phyloP scores from a whole-genome alignment of 345 rosid genomes.

The Lumnitzera littorea region DNA sequence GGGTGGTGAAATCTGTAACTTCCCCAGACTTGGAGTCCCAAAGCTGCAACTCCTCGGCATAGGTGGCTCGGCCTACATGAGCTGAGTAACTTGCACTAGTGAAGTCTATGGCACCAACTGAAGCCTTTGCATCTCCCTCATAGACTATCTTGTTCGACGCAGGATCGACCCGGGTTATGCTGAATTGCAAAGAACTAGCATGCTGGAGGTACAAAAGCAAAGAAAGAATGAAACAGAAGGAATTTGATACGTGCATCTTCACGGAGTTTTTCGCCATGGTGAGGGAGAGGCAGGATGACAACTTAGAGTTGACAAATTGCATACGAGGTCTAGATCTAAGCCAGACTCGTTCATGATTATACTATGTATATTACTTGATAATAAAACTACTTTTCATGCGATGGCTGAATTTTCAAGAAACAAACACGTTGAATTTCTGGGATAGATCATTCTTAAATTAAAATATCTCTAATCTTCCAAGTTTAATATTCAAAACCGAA shows the following conservation, averaged over 20 bases:
- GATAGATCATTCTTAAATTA: too few species aligned
- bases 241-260: background rate
- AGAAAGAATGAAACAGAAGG: slow-evolving; percentile 1
- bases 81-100: slow-evolving; percentile 9
- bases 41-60: slow-evolving; percentile 14
- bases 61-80: slow-evolving; percentile 31
- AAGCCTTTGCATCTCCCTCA: slow-evolving; percentile 27
- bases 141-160: slow-evolving; percentile 9
- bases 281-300: too few species aligned
- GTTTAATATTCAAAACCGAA: too few species aligned
- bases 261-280: slow-evolving; percentile 8
- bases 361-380: too few species aligned
- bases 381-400: too few species aligned
- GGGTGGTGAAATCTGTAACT: slow-evolving; percentile 25
- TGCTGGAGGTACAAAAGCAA: background rate
- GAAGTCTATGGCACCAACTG: slow-evolving; percentile 21
- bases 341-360: too few species aligned
- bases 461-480: too few species aligned
- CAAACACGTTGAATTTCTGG: too few species aligned
- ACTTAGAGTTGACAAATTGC: too few species aligned
- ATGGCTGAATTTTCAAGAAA: too few species aligned
- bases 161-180: slow-evolving; percentile 13
- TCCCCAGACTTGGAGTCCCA: slow-evolving; percentile 23
- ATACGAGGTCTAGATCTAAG: too few species aligned
- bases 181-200: slow-evolving; percentile 17